Percentiles rank a stretch among this genome's conserved stretches.
Conservation (phyloP, 2,329 filamentous ascomycete genomes). For the Cladosporium velox region DNA sequence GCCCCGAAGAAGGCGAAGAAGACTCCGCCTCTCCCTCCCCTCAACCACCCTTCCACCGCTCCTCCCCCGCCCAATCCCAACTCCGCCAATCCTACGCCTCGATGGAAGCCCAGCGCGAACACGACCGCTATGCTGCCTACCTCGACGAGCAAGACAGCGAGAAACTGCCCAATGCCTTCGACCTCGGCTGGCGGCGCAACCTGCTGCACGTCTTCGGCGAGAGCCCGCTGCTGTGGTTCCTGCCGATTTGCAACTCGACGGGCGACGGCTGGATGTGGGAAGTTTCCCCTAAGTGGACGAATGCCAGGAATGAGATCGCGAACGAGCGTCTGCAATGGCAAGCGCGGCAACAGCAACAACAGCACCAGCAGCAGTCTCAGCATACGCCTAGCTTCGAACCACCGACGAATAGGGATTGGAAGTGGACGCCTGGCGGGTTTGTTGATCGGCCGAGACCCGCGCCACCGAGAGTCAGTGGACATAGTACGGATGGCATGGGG, state of each 20-base stretch:
- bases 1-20: slow-evolving; percentile 76
- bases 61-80: slow-evolving; percentile 48
- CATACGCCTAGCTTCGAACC: slow-evolving; percentile 18
- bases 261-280: slow-evolving; percentile 97
- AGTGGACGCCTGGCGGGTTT: slow-evolving; percentile 38
- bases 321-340: slow-evolving; percentile 32
- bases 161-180: slow-evolving; percentile 89
- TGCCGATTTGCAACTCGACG: slow-evolving; percentile 81
- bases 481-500: slow-evolving; percentile 29
- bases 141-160: slow-evolving; percentile 87
- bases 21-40: slow-evolving; percentile 30
- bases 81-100: slow-evolving; percentile 52
- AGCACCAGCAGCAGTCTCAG: slow-evolving; percentile 5
- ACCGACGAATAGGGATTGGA: slow-evolving; percentile 23
- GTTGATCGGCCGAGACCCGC: slow-evolving; percentile 36
- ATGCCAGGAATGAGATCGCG: slow-evolving; percentile 59
- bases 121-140: slow-evolving; percentile 73
- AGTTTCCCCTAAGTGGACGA: slow-evolving; percentile 74
- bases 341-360: slow-evolving; percentile 9
- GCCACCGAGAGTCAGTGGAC: slow-evolving; percentile 18
- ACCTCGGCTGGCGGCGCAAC: slow-evolving; percentile 82
- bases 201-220: slow-evolving; percentile 79
- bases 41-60: slow-evolving; percentile 31
- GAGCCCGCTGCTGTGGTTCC: slow-evolving; percentile 68
- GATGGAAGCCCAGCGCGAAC: slow-evolving; percentile 65